Evolutionary conservation across 1,284 basidiomycete genomes (phyloP), one percentile per base, ranked within the genome.

Genomic region (Stygiomarasmius scandens): DNA sequence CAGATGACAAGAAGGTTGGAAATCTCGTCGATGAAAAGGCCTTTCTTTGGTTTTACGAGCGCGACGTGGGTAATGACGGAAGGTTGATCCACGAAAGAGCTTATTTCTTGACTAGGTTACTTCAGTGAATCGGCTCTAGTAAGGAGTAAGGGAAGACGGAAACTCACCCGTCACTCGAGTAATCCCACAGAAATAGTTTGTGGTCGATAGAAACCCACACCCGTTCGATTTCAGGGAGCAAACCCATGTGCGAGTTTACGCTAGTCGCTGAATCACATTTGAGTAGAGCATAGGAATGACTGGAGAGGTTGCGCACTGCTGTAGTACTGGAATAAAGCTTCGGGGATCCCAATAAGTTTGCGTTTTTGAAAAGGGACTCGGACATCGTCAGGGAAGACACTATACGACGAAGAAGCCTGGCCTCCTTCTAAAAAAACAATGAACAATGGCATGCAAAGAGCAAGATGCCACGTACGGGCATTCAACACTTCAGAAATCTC

Each of bases 181-280:
- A 99, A 73, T 98, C 94, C 97, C 97, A 99, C 25, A 99, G 78
- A 68, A 97, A 95, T 43, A 99, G 80, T 66, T 93, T 92, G 72
- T 96, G 90, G 77, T 98, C 95, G 61, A 98, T 90, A 10, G 93
- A 90, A 64, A 98, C 92, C 94, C 96, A 99, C 0, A 93, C 96
- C 51, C 95, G 84, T 64, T 95, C 93, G 62, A 99, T 93, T 66
- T 96, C 93, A 29, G 95, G 89, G 68, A 99, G 87, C 55, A 99
- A 74, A 10, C 96, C 96, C 91, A 97, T 95, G 65, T 83, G 81
- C 20, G 87, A 83, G 12, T 82, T 82, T 54, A 86, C 79, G 66
- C 75, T 83, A 29, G 82, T 78, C 53, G 77, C 86, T 90, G 64
- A 20, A 29, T 53, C 3, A 36, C 12, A 52, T 36, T 55, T 72